A percentile compares a stretch with the other conserved stretches of the same genome.
These are phyloP conservation scores for Prunus fruticosa DNA, from an alignment of 306 rosid genomes.

Conservation along the genomic window DNA sequence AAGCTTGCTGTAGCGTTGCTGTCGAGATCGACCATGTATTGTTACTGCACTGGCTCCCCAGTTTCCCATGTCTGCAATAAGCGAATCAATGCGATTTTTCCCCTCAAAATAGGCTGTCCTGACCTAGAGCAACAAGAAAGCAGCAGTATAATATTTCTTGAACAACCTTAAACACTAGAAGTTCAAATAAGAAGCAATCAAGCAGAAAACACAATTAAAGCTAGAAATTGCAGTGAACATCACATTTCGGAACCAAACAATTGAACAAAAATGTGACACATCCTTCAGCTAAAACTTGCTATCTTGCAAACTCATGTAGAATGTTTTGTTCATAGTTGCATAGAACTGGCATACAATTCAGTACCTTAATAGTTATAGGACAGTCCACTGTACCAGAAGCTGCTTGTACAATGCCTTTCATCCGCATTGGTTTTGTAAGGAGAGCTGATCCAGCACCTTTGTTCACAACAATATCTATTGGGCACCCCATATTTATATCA, in stretches of 20 bases:
- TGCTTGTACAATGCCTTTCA: conserved; percentile 66
- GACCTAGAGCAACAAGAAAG: conserved; percentile 49
- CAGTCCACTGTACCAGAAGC: conserved; percentile 66
- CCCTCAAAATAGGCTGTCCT: conserved; percentile 91
- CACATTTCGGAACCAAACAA: conserved; percentile 5
- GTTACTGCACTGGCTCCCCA: conserved; percentile 95
- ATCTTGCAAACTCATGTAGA: conserved; percentile 7
- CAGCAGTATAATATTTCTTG: conserved; percentile 3
- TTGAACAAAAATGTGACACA: not conserved
- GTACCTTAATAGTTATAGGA: conserved; percentile 77
- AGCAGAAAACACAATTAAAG: not conserved
- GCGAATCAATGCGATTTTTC: conserved; percentile 79
- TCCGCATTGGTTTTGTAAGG: conserved; percentile 83
- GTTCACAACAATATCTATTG: conserved; percentile 85
- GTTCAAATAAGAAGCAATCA: not conserved
- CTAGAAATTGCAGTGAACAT: conserved; percentile 1
- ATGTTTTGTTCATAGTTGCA: not conserved
- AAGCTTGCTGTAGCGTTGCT: conserved; percentile 97
- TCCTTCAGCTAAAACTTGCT: conserved; percentile 8
- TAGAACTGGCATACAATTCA: not conserved
- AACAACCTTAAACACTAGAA: conserved; percentile 11
- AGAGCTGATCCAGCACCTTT: conserved; percentile 99
- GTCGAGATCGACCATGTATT: conserved; percentile 92
- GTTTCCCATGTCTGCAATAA: conserved; percentile 63
- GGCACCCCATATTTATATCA: conserved; percentile 98